Conservation (phyloP, 192 early-diverging fungal species). For the Podochytrium sp. region DNA sequence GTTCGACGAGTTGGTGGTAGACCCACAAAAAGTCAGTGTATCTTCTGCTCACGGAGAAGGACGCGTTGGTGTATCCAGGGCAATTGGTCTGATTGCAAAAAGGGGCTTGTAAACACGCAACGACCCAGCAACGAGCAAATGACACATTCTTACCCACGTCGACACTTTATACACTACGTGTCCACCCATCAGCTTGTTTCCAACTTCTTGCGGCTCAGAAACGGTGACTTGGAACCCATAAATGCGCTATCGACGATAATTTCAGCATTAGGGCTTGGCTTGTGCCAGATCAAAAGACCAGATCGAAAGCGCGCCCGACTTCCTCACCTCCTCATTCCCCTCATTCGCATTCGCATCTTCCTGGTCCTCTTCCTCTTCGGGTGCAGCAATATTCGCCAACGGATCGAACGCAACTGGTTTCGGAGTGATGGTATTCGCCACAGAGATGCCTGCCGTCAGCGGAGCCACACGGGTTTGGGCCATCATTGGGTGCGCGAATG, state of each 20-base stretch:
- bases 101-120: neutral
- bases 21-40: slow-evolving; percentile 96
- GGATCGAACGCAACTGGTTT: slow-evolving; percentile 18
- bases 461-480: neutral
- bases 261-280: too few species aligned
- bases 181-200: slow-evolving; percentile 77
- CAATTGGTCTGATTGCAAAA: slow-evolving; percentile 63
- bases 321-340: neutral
- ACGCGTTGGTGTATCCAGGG: slow-evolving; percentile 73
- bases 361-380: neutral
- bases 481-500: neutral
- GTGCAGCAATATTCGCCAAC: slow-evolving; percentile 4
- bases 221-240: slow-evolving; percentile 50
- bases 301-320: neutral
- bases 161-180: slow-evolving; percentile 87
- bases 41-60: slow-evolving; percentile 82
- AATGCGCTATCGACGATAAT: neutral
- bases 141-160: slow-evolving; percentile 61
- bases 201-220: slow-evolving; percentile 87
- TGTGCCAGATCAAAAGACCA: too few species aligned
- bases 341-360: neutral
- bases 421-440: slow-evolving; percentile 16
- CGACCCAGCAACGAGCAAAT: neutral
- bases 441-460: neutral
- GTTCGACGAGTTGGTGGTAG: slow-evolving; percentile 74